phyloP scores from a whole-genome alignment of 768 basidiomycete genomes.

The Arthromyces matolae region DNA sequence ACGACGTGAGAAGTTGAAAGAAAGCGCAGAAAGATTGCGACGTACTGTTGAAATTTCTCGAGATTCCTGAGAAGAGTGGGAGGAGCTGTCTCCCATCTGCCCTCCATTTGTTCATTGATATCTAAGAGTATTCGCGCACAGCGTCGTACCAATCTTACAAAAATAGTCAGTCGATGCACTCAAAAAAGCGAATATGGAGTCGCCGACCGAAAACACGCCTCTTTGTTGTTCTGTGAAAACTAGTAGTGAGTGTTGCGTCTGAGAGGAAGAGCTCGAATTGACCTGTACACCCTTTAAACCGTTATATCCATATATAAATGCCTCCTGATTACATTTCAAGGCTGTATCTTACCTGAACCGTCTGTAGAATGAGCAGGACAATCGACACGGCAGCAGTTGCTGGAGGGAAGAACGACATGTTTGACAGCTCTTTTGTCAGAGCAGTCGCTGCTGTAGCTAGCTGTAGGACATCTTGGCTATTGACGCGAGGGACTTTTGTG shows the following conservation, averaged over 20 bases:
- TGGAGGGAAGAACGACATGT: constrained; percentile 36
- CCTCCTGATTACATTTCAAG: neutral
- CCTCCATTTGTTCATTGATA: constrained; percentile 43
- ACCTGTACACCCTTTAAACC: constrained; percentile 20
- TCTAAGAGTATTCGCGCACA: constrained; percentile 40
- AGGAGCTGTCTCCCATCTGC: constrained; percentile 41
- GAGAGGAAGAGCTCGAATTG: constrained; percentile 2
- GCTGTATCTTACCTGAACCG: constrained; percentile 34
- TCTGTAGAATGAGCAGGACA: constrained; percentile 41
- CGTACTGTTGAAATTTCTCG: constrained; percentile 37
- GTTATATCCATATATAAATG: neutral
- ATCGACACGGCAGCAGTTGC: constrained; percentile 37
- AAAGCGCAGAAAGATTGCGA: neutral
- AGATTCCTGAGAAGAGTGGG: constrained; percentile 36
- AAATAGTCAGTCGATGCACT: neutral
- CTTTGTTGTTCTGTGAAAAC: constrained; percentile 32
- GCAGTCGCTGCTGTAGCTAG: constrained; percentile 15
- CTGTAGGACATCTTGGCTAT: constrained; percentile 16
- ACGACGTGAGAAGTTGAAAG: neutral
- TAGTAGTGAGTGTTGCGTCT: constrained; percentile 12
- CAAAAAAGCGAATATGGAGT: neutral
- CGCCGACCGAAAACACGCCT: constrained; percentile 30
- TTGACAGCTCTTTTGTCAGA: constrained; percentile 20
- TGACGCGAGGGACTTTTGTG: constrained; percentile 9
- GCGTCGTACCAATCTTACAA: constrained; percentile 28